These are phyloP conservation scores for Phlebiopsis flavidoalba DNA, from an alignment of 768 basidiomycete genomes.

Conservation along the genomic window DNA sequence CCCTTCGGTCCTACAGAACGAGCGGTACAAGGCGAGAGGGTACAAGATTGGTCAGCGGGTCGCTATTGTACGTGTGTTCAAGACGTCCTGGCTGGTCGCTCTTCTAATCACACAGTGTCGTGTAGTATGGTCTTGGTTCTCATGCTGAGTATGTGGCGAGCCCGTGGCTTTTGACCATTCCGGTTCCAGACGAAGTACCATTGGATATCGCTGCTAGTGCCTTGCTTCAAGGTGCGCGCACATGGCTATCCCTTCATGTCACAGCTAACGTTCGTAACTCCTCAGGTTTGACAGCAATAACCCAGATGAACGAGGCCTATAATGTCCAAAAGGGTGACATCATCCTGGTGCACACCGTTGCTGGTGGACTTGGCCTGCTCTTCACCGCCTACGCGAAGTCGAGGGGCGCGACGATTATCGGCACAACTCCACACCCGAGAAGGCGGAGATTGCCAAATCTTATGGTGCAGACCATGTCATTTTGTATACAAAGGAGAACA, in stretches of 20 bases:
- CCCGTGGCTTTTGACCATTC: slow-evolving; percentile 55
- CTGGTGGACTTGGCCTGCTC: slow-evolving; percentile 79
- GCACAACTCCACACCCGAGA: slow-evolving; percentile 86
- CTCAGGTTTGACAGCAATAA: slow-evolving; percentile 59
- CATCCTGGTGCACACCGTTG: slow-evolving; percentile 85
- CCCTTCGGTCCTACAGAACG: slow-evolving; percentile 48
- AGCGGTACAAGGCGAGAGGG: slow-evolving; percentile 57
- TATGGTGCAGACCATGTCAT: slow-evolving; percentile 88
- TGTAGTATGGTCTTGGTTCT: slow-evolving; percentile 40
- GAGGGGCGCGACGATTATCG: slow-evolving; percentile 86
- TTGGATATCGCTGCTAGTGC: slow-evolving; percentile 62
- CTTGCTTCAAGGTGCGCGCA: slow-evolving; percentile 48
- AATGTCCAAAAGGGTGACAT: slow-evolving; percentile 73
- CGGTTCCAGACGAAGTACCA: slow-evolving; percentile 60
- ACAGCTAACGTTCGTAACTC: not conserved
- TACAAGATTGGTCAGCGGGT: slow-evolving; percentile 71
- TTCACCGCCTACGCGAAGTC: slow-evolving; percentile 64
- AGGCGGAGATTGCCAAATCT: slow-evolving; percentile 72
- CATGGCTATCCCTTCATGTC: not conserved
- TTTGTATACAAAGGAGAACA: slow-evolving; percentile 70
- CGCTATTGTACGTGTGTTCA: slow-evolving; percentile 49
- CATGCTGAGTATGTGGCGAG: slow-evolving; percentile 72
- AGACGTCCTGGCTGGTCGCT: not conserved
- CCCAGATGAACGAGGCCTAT: slow-evolving; percentile 82
- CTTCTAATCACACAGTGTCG: not conserved